phyloP scores from a whole-genome alignment of 805 yeast species.

The Scheffersomyces ergatensis region DNA sequence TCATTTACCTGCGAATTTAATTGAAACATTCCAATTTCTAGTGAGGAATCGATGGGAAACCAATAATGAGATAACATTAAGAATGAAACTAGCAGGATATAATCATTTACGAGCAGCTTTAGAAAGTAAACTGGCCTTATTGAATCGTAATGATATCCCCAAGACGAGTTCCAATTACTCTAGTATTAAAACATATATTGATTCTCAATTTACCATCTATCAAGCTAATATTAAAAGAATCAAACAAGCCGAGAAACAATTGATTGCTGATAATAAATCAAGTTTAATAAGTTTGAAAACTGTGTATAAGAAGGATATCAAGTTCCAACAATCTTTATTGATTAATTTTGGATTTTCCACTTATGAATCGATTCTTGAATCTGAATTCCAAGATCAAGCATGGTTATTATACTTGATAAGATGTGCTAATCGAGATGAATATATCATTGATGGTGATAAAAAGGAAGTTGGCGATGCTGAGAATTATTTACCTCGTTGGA shows the following conservation, averaged over 20 bases:
- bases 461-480: slow-evolving; percentile 24
- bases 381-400: slow-evolving; percentile 54
- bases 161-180: slow-evolving; percentile 3
- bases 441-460: slow-evolving; percentile 13
- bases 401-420: slow-evolving; percentile 65
- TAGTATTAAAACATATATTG: slow-evolving; percentile 44
- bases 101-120: slow-evolving; percentile 52
- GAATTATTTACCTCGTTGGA: slow-evolving; percentile 51
- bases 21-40: slow-evolving; percentile 54
- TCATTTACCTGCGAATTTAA: slow-evolving; percentile 41
- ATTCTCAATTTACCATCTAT: slow-evolving; percentile 48
- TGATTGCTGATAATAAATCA: slow-evolving; percentile 42
- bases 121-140: slow-evolving; percentile 36
- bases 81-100: slow-evolving; percentile 63
- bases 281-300: slow-evolving; percentile 53
- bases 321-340: slow-evolving; percentile 52
- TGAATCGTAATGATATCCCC: slow-evolving; percentile 17
- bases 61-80: slow-evolving; percentile 32
- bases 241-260: slow-evolving; percentile 42
- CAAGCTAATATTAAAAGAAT: slow-evolving; percentile 44
- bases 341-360: slow-evolving; percentile 55
- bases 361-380: slow-evolving; percentile 49
- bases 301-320: slow-evolving; percentile 53
- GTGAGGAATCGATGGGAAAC: slow-evolving; percentile 53
- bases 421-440: slow-evolving; percentile 44